phyloP scores from a whole-genome alignment of 345 rosid species.

The Sapria himalayana region DNA sequence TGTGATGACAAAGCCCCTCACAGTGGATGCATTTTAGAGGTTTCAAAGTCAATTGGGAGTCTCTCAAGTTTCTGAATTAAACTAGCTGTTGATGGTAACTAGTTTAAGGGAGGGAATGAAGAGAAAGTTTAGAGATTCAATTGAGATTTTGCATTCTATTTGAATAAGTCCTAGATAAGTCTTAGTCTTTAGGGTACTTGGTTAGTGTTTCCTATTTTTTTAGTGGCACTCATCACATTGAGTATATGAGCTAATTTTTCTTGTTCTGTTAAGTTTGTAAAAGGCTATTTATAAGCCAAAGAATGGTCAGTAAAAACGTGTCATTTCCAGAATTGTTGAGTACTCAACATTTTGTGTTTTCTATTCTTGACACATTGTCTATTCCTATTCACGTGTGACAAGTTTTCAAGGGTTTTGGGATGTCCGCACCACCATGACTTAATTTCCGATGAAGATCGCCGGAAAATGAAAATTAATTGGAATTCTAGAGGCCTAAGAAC shows the following conservation, averaged over 20 bases:
- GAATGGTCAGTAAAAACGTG: neutral
- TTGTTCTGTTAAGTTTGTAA: too few relatives aligned
- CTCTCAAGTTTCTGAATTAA: slow-evolving; percentile 1
- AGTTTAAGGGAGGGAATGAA: too few relatives aligned
- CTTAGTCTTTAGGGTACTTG: neutral
- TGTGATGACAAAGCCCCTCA: slow-evolving; percentile 4
- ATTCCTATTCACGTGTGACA: too few relatives aligned
- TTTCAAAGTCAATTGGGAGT: slow-evolving; percentile 1
- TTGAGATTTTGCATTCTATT: too few relatives aligned
- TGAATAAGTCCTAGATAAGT: too few relatives aligned
- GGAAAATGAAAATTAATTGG: too few relatives aligned
- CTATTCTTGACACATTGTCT: too few relatives aligned
- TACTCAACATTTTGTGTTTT: neutral
- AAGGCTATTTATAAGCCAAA: slow-evolving; percentile 1
- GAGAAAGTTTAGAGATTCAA: slow-evolving; percentile 1
- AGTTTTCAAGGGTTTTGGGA: too few relatives aligned
- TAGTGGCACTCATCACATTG: slow-evolving; percentile 1
- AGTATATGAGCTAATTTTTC: neutral
- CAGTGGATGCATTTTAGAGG: neutral
- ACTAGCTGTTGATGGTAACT: slow-evolving; percentile 1
- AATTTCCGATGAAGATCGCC: too few relatives aligned
- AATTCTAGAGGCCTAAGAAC: too few relatives aligned
- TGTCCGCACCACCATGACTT: too few relatives aligned
- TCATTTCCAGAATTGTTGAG: neutral
- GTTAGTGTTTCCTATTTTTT: neutral